Evolutionary conservation across 768 basidiomycete genomes (phyloP), one percentile per base, ranked within the genome.

Genomic region (Trametes meyenii): DNA sequence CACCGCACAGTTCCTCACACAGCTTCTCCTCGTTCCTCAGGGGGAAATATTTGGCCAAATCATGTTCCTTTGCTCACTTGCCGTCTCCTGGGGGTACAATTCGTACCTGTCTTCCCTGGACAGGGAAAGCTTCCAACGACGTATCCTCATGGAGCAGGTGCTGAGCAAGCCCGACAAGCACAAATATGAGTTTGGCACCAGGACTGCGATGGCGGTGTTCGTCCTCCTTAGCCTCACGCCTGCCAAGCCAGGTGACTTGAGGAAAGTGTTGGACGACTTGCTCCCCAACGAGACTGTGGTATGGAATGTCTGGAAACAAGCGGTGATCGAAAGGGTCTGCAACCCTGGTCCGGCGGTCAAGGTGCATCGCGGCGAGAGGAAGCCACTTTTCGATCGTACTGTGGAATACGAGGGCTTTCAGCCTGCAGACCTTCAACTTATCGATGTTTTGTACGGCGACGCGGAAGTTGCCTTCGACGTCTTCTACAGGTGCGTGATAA

Each of bases 21-120:
- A 60, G 24, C 44, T 60, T 4, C 44, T 60, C 50, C 51, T 60
- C 8, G 60, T 61, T 7, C 60, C 60, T 5, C 60, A 61, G 24
- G 60, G 60, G 24, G 40, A 53, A 54, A 43, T 61, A 21, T 61
- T 61, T 26, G 60, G 60, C 24, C 60, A 61, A 48, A 42, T 61
- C 60, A 61, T 61, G 60, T 61, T 61, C 46, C 51, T 61, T 16
- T 48, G 42, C 23, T 61, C 60, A 36, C 60, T 61, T 38, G 60
- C 60, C 13, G 60, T 61, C 17, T 54, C 60, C 1, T 61, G 60
- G 60, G 60, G 38, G 14, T 61, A 61, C 53, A 61, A 61, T 21
- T 54, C 60, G 12, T 61, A 50, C n/a, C 52, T 61, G 38, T 61
- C 60, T 17, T 61, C 60, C 14, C 48, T 61, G 10, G 60, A 61